Percentiles rank a stretch among this genome's conserved stretches.
These are phyloP conservation scores for Breynia disticha DNA, from an alignment of 441 rosid genomes.

Conservation along the genomic window DNA sequence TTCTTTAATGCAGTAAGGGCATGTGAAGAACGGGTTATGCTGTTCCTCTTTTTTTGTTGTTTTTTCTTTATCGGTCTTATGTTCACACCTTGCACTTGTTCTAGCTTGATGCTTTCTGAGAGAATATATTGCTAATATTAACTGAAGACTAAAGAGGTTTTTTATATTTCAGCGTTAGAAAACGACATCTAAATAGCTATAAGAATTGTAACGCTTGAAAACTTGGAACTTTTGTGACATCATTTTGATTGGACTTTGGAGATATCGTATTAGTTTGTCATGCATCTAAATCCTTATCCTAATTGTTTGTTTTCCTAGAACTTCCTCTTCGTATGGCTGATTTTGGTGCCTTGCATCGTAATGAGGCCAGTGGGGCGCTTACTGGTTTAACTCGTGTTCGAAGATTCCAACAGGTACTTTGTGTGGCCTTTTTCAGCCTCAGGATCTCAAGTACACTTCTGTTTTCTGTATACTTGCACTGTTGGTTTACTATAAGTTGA, in stretches of 20 bases:
- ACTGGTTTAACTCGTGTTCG: conserved; percentile 96
- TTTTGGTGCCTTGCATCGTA: conserved; percentile 94
- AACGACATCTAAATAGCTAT: too few species aligned
- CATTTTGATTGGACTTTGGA: background rate
- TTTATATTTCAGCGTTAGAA: too few species aligned
- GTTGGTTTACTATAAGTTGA: too few species aligned
- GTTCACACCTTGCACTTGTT: too few species aligned
- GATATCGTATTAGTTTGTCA: background rate
- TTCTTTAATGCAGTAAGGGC: background rate
- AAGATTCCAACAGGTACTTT: conserved; percentile 88
- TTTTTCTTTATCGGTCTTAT: background rate
- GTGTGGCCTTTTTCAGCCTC: background rate
- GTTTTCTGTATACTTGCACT: too few species aligned
- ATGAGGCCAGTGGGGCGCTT: conserved; percentile 99
- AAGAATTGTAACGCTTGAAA: too few species aligned
- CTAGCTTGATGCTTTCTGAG: too few species aligned
- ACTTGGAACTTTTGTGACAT: background rate
- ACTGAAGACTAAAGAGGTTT: too few species aligned
- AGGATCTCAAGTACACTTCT: too few species aligned
- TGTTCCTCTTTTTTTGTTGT: background rate
- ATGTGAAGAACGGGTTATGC: too few species aligned
- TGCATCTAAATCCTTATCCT: conserved; percentile 3
- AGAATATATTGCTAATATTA: too few species aligned
- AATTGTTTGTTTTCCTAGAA: conserved; percentile 34
- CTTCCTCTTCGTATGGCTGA: conserved; percentile 93